Evolutionary conservation across 768 basidiomycete genomes (phyloP), one percentile per base, ranked within the genome.

Genomic region (Rossbeevera mucosa): DNA sequence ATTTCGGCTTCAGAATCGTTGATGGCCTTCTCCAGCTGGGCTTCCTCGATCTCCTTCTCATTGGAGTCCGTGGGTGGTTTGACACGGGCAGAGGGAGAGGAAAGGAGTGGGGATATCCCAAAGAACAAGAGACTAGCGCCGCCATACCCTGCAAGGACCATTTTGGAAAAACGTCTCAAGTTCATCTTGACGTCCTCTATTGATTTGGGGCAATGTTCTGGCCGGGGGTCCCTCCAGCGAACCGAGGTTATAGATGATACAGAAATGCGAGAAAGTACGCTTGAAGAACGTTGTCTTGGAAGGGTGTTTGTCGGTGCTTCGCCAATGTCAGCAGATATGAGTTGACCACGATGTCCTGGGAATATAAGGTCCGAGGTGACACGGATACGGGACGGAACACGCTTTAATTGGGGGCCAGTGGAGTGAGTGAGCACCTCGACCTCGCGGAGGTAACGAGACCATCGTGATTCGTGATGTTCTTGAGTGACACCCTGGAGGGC

Each of bases 111-210:
- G 1, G 79, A 72, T 7, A 90, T 77, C 7, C 90, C 90, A 56
- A 92, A 92, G 70, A 93, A 91, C 30, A 91, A 68, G 25, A 91
- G 74, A 44, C 82, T 84, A 1, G 89, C 84, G 2, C 91, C 91
- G 13, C 90, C 91, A 59, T 93, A 92, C 3, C 89, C 88, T 1
- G 88, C 90, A 7, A 93, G 73, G 2, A 88, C 86, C 72, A 93
- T 81, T 66, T 91, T 90, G 13, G 88, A 90, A 33, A 90, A 75
- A 11, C 91, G 78, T 22, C 88, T 80, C n/a, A 92, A 69, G 11
- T 85, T 88, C 18, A 76, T 65, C 62, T 85, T 86, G 51, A 89
- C 72, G 44, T 86, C 82, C 2, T 72, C 67, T 55, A 54, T 77
- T 68, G 67, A 59, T 51, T 57, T 69, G 13, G 54, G 59, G 33